A percentile compares a stretch with the other conserved stretches of the same genome.
phyloP scores from a whole-genome alignment of 495 filamentous ascomycete species.

The Rhypophila decipiens region DNA sequence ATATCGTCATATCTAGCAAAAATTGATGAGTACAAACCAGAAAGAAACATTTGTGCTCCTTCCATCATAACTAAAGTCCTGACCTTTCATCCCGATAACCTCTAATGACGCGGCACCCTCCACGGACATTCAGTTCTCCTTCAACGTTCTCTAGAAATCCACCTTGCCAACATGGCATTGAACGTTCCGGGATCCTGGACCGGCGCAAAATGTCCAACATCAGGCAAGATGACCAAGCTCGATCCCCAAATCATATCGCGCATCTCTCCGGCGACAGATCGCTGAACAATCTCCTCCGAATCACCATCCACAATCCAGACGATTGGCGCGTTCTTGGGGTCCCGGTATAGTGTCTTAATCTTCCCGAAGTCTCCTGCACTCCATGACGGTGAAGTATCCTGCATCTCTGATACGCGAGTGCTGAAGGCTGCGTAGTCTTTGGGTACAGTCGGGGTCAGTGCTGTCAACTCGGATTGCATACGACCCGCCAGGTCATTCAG shows the following conservation, averaged over 20 bases:
- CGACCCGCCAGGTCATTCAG: not conserved
- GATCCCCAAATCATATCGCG: constrained; percentile 1
- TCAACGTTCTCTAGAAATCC: too few species aligned
- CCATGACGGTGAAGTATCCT: not conserved
- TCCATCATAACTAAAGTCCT: too few species aligned
- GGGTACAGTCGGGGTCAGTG: not conserved
- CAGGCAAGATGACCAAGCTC: constrained; percentile 2
- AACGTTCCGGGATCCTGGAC: constrained; percentile 2
- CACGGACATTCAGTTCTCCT: too few species aligned
- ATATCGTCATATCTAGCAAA: too few species aligned
- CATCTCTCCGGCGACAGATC: not conserved
- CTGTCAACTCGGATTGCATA: not conserved
- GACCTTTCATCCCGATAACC: too few species aligned
- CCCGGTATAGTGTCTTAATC: constrained; percentile 3
- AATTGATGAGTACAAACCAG: too few species aligned
- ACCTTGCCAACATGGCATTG: constrained; percentile 1
- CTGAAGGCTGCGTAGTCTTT: not conserved
- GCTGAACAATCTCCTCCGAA: constrained; percentile 1
- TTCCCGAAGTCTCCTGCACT: not conserved
- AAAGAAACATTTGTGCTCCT: too few species aligned
- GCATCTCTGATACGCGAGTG: not conserved
- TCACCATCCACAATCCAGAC: constrained; percentile 1
- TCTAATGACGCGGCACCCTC: too few species aligned
- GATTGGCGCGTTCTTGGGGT: constrained; percentile 1
- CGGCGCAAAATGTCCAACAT: constrained; percentile 4